Percentiles rank a stretch among this genome's conserved stretches.
Evolutionary conservation across 1,284 basidiomycete genomes (phyloP).

Genomic region (Schizophyllum commune): DNA sequence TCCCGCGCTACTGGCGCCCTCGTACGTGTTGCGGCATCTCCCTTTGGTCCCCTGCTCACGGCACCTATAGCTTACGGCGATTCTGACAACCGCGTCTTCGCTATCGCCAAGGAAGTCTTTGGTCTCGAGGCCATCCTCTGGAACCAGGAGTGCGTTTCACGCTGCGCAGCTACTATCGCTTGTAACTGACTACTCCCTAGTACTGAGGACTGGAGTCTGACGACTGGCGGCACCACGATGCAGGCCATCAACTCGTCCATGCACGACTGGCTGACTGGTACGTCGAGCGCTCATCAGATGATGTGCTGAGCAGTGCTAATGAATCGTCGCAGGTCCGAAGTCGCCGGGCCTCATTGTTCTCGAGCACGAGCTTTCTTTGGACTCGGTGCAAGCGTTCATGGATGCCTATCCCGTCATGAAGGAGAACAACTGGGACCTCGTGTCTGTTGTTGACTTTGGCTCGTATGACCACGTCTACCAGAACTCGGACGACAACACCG

Average conservation of each 20-base stretch:
- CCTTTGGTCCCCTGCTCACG: neutral
- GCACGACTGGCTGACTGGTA: slow-evolving; percentile 48
- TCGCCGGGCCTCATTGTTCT: slow-evolving; percentile 71
- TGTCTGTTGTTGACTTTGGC: slow-evolving; percentile 42
- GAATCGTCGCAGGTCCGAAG: slow-evolving; percentile 43
- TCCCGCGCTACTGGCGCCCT: slow-evolving; percentile 71
- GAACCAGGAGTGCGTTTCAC: slow-evolving; percentile 65
- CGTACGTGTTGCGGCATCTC: slow-evolving; percentile 28
- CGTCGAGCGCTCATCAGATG: slow-evolving; percentile 9
- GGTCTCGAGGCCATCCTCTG: slow-evolving; percentile 66
- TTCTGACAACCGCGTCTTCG: slow-evolving; percentile 57
- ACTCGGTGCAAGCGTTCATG: slow-evolving; percentile 64
- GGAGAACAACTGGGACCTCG: slow-evolving; percentile 58
- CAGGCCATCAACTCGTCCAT: slow-evolving; percentile 38
- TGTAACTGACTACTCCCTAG: slow-evolving; percentile 25
- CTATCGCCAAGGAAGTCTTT: slow-evolving; percentile 69
- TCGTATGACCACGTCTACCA: neutral
- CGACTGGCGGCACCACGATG: slow-evolving; percentile 33
- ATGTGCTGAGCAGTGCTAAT: slow-evolving; percentile 2
- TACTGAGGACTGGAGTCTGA: slow-evolving; percentile 61
- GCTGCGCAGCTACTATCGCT: neutral
- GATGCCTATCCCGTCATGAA: slow-evolving; percentile 57
- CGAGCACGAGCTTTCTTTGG: slow-evolving; percentile 73
- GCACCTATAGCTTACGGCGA: slow-evolving; percentile 6
- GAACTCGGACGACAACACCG: neutral